A percentile compares a stretch with the other conserved stretches of the same genome.
Conservation (phyloP, 73 alveolate genomes). For the Paramecium sexaurelia region DNA sequence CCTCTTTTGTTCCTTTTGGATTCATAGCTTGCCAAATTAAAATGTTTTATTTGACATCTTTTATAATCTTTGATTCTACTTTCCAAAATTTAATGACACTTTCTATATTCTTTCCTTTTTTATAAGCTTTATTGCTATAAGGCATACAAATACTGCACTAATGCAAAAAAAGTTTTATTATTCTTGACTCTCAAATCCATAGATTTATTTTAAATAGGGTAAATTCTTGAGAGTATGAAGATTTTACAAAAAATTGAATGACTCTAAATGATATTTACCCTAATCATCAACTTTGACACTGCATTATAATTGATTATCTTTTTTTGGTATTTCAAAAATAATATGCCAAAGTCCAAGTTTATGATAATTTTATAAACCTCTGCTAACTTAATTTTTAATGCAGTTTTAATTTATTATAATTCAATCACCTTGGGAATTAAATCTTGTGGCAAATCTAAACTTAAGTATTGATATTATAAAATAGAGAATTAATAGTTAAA, state of each 20-base stretch:
- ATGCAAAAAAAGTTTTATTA: neutral
- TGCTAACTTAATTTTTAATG: constrained; percentile 79
- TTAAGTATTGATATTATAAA: constrained; percentile 91
- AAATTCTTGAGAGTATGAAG: neutral
- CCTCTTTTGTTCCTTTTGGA: neutral
- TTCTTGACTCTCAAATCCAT: neutral
- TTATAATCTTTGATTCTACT: neutral
- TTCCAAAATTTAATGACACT: neutral
- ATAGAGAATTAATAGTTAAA: constrained; percentile 94
- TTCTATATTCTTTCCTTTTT: neutral
- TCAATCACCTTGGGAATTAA: constrained; percentile 82
- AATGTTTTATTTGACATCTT: neutral
- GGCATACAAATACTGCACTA: constrained; percentile 1
- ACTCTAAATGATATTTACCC: constrained; percentile 37
- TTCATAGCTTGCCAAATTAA: constrained; percentile 39
- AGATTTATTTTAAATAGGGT: neutral
- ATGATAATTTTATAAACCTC: constrained; percentile 72
- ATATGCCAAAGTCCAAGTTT: neutral
- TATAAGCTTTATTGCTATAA: neutral
- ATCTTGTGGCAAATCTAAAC: constrained; percentile 97
- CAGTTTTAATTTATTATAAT: constrained; percentile 69
- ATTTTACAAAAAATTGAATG: neutral
- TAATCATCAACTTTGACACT: constrained; percentile 48
- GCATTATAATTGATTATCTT: neutral
- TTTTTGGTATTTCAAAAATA: neutral